Evolutionary conservation across 192 early-diverging fungal species (phyloP).

Genomic region (Spizellomyces sp.): DNA sequence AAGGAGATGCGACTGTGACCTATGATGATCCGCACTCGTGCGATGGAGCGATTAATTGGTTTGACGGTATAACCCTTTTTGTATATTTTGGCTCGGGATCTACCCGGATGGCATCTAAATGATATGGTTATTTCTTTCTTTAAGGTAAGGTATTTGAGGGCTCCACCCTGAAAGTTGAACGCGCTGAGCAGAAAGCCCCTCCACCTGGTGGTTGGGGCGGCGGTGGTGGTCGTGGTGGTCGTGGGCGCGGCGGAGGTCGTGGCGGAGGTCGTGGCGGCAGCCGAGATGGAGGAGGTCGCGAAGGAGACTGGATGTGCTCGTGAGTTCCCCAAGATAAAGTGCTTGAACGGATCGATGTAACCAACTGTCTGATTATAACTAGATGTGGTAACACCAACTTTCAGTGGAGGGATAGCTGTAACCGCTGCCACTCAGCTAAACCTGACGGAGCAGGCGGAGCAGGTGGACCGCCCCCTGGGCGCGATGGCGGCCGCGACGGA

Average conservation of each 20-base stretch:
- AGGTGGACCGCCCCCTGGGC: conserved; percentile 12
- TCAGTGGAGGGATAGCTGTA: conserved; percentile 63
- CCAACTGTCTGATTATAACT: neutral
- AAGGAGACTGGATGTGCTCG: conserved; percentile 42
- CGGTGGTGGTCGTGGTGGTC: conserved; percentile 42
- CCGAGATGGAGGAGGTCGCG: conserved; percentile 44
- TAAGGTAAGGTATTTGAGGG: conserved; percentile 57
- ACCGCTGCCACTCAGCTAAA: conserved; percentile 61
- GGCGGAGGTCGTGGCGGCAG: conserved; percentile 46
- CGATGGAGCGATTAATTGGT: conserved; percentile 75
- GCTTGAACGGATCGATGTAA: no score
- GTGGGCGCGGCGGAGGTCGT: conserved; percentile 52
- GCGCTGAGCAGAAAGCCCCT: conserved; percentile 58
- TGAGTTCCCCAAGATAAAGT: neutral
- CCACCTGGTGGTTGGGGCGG: conserved; percentile 37
- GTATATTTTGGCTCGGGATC: neutral
- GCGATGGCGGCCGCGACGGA: no score
- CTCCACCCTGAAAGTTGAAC: conserved; percentile 62
- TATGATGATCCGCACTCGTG: conserved; percentile 75
- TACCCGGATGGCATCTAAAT: neutral
- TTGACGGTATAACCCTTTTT: conserved; percentile 51
- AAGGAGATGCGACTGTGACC: conserved; percentile 79
- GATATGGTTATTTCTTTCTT: conserved; percentile 31
- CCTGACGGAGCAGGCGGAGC: conserved; percentile 46
- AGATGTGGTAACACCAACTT: conserved; percentile 66